Base-by-base conservation (phyloP, 441 rosid genomes). In the Corymbia calophylla region DNA sequence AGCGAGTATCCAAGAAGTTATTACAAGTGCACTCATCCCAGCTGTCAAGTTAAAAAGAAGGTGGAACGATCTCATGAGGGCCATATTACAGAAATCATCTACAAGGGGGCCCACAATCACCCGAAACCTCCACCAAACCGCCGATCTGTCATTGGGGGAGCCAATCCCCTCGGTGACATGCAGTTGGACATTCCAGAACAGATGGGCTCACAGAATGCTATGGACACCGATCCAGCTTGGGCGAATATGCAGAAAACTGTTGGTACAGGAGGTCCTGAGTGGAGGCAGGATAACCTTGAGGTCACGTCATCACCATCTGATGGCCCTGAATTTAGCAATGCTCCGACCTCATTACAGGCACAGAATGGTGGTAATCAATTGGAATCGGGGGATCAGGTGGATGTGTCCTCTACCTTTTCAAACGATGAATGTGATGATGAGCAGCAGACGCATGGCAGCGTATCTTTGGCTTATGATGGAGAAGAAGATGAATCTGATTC, bases 1-100 rank as follows among this genome's bases (percentile, higher is more conserved):
- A 96, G 98, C 31, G 96, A 96, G 87, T 95, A 93, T 92, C 97
- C 97, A 1, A 92, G 98, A 80, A 96, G 97, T 91, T 96, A 96
- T 91, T 96, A 95, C 94, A 96, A 95, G 88, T 96, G 98, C 88
- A 94, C 98, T 9, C 92, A 93, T 90, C 93, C 93, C 12, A 94
- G 92, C 80, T 96, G 98, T 91, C 96, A 87, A 70, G 98, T 94
- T 54, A 95, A 93, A 94, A 96, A 96, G 93, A 95, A 96, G 89
- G 98, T 95, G 70, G 98, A 95, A 81, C 93, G 97, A 60, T 95
- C 98, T 88, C 94, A 92, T 62, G 96, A 96, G 92, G 98, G 98
- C 86, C 95, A 95, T 92, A 94, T 95, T 90, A 94, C 95, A 6
- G 96, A 95, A 93, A 96, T 96, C 88, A 95, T 94, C 90, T 96